Conservation (phyloP, 345 rosid genomes). For the Salix suchowensis region DNA sequence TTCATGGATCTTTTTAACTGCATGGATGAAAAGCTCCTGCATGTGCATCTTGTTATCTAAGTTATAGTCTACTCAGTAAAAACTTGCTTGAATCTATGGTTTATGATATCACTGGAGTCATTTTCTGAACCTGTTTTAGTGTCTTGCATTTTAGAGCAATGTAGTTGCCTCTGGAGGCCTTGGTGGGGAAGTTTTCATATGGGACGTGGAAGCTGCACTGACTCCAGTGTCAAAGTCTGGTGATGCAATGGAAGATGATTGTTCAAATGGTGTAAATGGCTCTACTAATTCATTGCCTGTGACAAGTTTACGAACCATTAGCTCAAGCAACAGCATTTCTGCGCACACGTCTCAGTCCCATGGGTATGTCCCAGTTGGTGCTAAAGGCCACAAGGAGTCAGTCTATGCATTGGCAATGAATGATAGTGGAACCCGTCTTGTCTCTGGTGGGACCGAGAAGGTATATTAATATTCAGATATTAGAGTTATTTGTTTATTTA, state of each 20-base stretch:
- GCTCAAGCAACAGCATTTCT: constrained; percentile 81
- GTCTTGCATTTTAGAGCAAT: constrained; percentile 74
- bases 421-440: constrained; percentile 81
- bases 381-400: constrained; percentile 99
- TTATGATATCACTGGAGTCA: constrained; percentile 19
- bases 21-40: constrained; percentile 24
- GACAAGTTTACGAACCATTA: constrained; percentile 69
- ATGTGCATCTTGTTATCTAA: constrained; percentile 12
- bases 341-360: constrained; percentile 61
- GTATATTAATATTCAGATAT: constrained; percentile 31
- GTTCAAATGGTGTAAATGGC: constrained; percentile 62
- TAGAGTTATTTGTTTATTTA: background rate
- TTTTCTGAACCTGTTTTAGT: constrained; percentile 67
- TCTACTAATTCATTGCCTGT: constrained; percentile 53
- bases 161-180: constrained; percentile 99
- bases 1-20: constrained; percentile 29
- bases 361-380: constrained; percentile 73
- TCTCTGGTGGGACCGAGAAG: constrained; percentile 99
- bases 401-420: constrained; percentile 98
- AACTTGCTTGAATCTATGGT: background rate
- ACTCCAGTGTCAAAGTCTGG: constrained; percentile 67
- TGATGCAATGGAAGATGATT: constrained; percentile 71
- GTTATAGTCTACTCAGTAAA: constrained; percentile 4
- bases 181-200: constrained; percentile 98
- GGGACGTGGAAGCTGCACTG: constrained; percentile 97